Base-by-base conservation (phyloP, 2,329 filamentous ascomycete species). In the Phialophora verrucosa region DNA sequence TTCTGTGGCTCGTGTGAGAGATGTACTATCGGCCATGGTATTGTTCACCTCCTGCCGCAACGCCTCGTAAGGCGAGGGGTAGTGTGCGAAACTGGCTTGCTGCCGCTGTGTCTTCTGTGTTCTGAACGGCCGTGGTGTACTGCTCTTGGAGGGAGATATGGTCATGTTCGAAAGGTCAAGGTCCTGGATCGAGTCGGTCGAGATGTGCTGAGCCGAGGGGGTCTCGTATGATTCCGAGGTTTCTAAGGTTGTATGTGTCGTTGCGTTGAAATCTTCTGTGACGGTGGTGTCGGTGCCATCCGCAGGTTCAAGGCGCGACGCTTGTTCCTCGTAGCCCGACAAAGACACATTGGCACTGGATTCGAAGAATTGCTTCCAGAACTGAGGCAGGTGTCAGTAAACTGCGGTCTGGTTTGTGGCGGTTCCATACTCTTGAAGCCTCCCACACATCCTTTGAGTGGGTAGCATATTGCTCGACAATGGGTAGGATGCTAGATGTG, bases 361-460 rank as follows among this genome's bases (percentile, higher is more conserved):
- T 81, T 99, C 95, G 79, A 99, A 99, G 83, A 99, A 99, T 82
- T 98, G 93, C 80, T 99, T 99, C 95, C 95, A 99, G 80, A 99
- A 99, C 91, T 96, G 75, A 12, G 60, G 44, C 25, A n/a, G 23
- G 38, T 47, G 17, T 62, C 54, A 50, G 49, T 44, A 51, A 35
- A 14, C 12, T 10, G 3, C 17, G 12, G 53, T 11, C 29, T 62
- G 12, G 20, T 53, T 51, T 42, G 17, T 14, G 29, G 7, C 10
- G 14, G 23, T 25, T n/a, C 42, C 63, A 63, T 57, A 94, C 92
- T 87, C 96, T 97, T 62, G 94, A 96, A 25, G 93, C 93, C 73
- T 98, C 93, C 95, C 95, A 99, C 1, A 99, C 94, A 57, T 93
- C 88, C 69, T 90, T 90, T 1, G 95, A 98, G 76, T 98, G 91